A percentile compares a stretch with the other conserved stretches of the same genome.
phyloP scores from a whole-genome alignment of 805 yeast genomes.

The Allodekkera sacchari region DNA sequence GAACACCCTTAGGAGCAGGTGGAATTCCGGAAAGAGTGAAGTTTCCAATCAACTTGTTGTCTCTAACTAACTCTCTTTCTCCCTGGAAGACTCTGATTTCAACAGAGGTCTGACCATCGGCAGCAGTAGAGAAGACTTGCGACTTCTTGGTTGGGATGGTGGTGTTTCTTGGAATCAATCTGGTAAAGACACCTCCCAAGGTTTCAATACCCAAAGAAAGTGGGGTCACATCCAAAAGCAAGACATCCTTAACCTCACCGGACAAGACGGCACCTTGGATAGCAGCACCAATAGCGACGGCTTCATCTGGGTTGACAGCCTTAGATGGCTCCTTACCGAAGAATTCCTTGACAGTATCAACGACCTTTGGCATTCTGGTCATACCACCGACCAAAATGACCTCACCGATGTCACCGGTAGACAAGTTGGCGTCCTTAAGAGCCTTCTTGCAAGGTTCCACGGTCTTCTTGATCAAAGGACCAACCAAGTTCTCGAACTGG shows the following conservation, averaged over 20 bases:
- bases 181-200: constrained; percentile 94
- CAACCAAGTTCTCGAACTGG: constrained; percentile 58
- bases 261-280: constrained; percentile 82
- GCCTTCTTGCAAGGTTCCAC: constrained; percentile 70
- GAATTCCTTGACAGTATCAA: constrained; percentile 49
- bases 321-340: constrained; percentile 63
- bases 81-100: constrained; percentile 99
- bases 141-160: constrained; percentile 96
- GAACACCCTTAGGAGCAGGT: constrained; percentile 92
- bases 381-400: constrained; percentile 79
- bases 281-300: constrained; percentile 89
- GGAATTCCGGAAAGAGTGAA: constrained; percentile 92
- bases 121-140: constrained; percentile 93
- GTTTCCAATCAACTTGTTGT: constrained; percentile 96
- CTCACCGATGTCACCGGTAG: constrained; percentile 61
- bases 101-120: constrained; percentile 93
- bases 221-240: constrained; percentile 76
- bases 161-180: constrained; percentile 86
- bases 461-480: constrained; percentile 58
- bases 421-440: constrained; percentile 62
- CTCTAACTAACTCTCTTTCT: constrained; percentile 97
- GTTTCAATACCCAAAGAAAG: constrained; percentile 94
- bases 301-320: constrained; percentile 82
- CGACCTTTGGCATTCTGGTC: constrained; percentile 83
- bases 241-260: constrained; percentile 74